These are phyloP conservation scores for Falciphora oryzae DNA, from an alignment of 2,329 filamentous ascomycete species.

Conservation along the genomic window DNA sequence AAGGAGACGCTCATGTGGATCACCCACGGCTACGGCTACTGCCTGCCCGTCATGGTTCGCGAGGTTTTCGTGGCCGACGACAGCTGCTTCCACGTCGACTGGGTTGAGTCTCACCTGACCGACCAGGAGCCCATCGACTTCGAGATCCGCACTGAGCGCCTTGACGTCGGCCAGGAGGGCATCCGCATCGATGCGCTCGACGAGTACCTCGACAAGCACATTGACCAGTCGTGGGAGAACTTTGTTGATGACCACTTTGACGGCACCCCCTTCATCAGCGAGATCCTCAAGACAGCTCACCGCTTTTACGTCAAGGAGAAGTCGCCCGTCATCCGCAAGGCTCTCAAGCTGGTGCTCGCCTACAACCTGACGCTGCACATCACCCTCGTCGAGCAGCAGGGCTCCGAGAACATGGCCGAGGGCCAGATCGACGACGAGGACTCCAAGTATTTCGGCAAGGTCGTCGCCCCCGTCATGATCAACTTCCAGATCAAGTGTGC, in stretches of 20 bases:
- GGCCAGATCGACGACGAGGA: constrained; percentile 82
- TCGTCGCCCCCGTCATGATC: constrained; percentile 94
- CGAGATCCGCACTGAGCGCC: constrained; percentile 78
- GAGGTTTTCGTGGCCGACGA: constrained; percentile 91
- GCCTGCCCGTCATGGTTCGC: constrained; percentile 85
- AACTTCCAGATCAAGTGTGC: constrained; percentile 99
- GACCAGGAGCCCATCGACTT: constrained; percentile 71
- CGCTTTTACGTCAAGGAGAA: constrained; percentile 87
- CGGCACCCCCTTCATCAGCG: constrained; percentile 88
- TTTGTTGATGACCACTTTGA: constrained; percentile 97
- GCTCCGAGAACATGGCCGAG: constrained; percentile 68
- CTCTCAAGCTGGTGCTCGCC: constrained; percentile 86
- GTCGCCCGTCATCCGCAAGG: constrained; percentile 86
- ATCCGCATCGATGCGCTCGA: constrained; percentile 75
- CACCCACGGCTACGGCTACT: constrained; percentile 92
- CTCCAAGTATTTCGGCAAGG: constrained; percentile 85
- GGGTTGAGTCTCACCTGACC: constrained; percentile 72
- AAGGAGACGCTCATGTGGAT: constrained; percentile 77
- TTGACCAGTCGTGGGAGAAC: constrained; percentile 84
- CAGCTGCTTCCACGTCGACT: constrained; percentile 88
- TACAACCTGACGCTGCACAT: constrained; percentile 95
- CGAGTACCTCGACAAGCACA: constrained; percentile 92
- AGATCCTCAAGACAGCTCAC: constrained; percentile 93
- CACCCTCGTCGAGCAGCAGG: constrained; percentile 86
- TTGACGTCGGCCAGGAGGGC: constrained; percentile 85